phyloP scores from a whole-genome alignment of 2,329 filamentous ascomycete species.

The Fusarium armeniacum region DNA sequence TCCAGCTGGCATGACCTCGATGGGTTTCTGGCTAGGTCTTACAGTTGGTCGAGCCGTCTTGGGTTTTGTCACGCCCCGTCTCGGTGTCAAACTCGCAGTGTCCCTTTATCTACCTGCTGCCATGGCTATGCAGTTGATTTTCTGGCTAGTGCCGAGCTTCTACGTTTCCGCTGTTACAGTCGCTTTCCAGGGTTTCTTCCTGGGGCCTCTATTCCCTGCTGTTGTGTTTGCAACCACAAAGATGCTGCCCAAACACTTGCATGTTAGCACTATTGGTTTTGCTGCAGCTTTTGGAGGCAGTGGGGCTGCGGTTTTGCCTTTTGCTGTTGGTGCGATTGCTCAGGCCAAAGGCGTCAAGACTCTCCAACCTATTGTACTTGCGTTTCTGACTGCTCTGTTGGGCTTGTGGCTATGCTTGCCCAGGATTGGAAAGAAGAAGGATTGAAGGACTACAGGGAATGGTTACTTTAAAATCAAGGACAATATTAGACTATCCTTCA shows the following conservation, averaged over 20 bases:
- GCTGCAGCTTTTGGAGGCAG: constrained; percentile 80
- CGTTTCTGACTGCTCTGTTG: constrained; percentile 61
- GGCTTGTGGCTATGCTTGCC: constrained; percentile 63
- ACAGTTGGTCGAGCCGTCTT: constrained; percentile 78
- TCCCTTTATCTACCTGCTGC: constrained; percentile 72
- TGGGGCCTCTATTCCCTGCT: constrained; percentile 83
- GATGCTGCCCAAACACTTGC: constrained; percentile 76
- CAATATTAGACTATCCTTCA: background rate
- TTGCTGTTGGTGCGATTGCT: constrained; percentile 77
- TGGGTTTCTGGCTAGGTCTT: constrained; percentile 86
- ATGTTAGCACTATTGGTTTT: constrained; percentile 83
- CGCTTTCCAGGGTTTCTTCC: constrained; percentile 80
- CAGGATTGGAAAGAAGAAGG: constrained; percentile 57
- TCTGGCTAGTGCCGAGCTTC: constrained; percentile 86
- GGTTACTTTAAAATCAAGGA: background rate
- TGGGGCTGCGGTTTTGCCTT: constrained; percentile 76
- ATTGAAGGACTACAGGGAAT: constrained; percentile 41
- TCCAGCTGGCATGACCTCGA: constrained; percentile 79
- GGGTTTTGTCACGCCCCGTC: constrained; percentile 78
- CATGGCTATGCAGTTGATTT: constrained; percentile 77
- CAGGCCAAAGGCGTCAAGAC: constrained; percentile 67
- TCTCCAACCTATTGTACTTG: constrained; percentile 70
- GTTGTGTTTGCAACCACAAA: constrained; percentile 79
- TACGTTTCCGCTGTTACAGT: constrained; percentile 81
- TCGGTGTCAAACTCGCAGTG: constrained; percentile 78